phyloP scores from a whole-genome alignment of 148 eudicot species.

The Gaultheria prostrata region DNA sequence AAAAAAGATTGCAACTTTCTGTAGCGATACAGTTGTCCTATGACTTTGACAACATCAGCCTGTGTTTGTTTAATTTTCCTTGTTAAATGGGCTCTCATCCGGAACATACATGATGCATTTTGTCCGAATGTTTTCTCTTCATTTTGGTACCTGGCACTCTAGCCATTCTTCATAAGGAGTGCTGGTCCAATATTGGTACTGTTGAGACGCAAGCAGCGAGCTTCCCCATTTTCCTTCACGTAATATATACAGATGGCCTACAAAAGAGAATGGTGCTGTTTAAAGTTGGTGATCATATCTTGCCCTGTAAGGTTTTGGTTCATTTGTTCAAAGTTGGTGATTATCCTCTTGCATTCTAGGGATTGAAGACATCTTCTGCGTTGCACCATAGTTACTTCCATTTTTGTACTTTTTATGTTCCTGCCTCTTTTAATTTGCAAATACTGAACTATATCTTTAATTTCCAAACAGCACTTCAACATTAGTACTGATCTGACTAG shows the following conservation, averaged over 20 bases:
- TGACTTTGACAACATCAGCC: background rate
- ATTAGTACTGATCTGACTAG: background rate
- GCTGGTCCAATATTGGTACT: background rate
- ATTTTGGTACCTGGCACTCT: background rate
- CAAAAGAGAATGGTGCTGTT: background rate
- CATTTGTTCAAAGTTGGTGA: conserved; percentile 1
- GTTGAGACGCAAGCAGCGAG: background rate
- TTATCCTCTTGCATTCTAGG: background rate
- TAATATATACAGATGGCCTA: background rate
- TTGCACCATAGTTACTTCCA: background rate
- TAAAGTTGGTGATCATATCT: too few relatives aligned
- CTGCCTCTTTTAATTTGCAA: background rate
- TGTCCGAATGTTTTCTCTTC: background rate
- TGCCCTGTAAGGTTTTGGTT: background rate
- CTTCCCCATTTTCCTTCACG: background rate
- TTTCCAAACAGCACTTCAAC: background rate
- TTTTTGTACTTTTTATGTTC: background rate
- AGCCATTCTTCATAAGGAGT: background rate
- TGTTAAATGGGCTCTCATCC: background rate
- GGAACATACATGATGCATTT: background rate
- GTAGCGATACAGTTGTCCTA: background rate
- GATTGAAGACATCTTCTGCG: background rate
- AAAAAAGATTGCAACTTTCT: background rate
- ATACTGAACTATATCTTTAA: background rate
- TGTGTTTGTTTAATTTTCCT: background rate